Base-by-base conservation (phyloP, 768 basidiomycete genomes). In the Termitomyces titanicus region DNA sequence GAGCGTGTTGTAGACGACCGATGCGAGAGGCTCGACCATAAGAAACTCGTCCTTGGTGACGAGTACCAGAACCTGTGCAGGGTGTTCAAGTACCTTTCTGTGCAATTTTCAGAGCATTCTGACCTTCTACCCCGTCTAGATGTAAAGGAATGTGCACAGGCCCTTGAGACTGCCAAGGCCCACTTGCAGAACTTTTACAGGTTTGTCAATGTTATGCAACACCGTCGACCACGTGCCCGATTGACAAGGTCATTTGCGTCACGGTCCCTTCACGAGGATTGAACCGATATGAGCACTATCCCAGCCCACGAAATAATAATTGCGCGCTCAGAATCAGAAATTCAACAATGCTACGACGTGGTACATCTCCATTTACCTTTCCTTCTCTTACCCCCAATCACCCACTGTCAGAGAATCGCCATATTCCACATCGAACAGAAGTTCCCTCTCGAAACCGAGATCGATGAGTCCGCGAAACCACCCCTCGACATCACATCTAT, bases 381-480 rank as follows among this genome's bases (percentile, higher is more conserved):
- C 38, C 43, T 33, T 33, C 44, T 20, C n/a, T n/a, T 20, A 10
- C 52, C 11, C 20, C 33, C 44, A 53, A 54, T 51, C 46, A 43
- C 45, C 45, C 29, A 29, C 31, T 5, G 5, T 29, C 57, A 76
- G 72, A 70, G 82, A 56, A 76, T 82, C 53, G 71, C 72, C 33
- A 84, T 88, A 53, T 88, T 88, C 67, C 74, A 79, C 61, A 70
- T 71, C 62, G 85, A 89, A 68, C 87, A 91, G 70, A 74, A 75
- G 38, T 94, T 92, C 63, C 78, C 88, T 43, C 71, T 88, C 20
- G 88, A 91, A 47, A 76, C 74, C 8, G 92, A 94, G 70, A 75
- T 87, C 61, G 92, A 94, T 70, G 77, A 81, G 90, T 88, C 72
- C 70, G 72, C 34, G 22, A 2, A 11, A 13, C 6, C 20, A 25